Base-by-base conservation (phyloP, 371 early-diverging fungal species). In the Mucor irregularis region DNA sequence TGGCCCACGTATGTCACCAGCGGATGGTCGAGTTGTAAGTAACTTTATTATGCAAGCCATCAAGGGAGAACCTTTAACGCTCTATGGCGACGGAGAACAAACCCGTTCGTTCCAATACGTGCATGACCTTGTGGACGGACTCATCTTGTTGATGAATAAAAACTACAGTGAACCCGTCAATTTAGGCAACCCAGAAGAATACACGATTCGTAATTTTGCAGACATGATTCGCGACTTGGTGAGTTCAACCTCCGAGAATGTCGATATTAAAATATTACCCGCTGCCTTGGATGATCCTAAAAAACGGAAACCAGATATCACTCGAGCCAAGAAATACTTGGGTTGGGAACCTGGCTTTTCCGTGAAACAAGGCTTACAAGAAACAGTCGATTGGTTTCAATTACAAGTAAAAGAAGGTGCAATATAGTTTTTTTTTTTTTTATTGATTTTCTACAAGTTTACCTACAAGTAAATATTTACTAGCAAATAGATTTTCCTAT, bases 1-100 rank as follows among this genome's bases (percentile, higher is more conserved):
- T 72, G 94, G 92, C 8, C 94, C 94, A 8, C 81, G 93, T 24
- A 94, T 94, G 94, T 91, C 90, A 59, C 87, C 83, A 45, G 83
- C 89, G 26, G 94, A 94, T 64, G 94, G 94, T 13, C 79, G 94
- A 8, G 94, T 94, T 7, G 92, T 94, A n/a, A 86, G 87, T 69
- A 94, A 94, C 66, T 94, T 94, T 63, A 90, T 94, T 60, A 89
- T 90, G 73, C 93, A 92, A 68, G 91, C 93, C 0, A 69, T 94
- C 25, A 80, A 83, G 30, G 90, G 90, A 3, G 83, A 92, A 56
- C 80, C 86, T 22, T 55, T 92, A 29, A 94, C 94, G 10, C 66
- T 94, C 6, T 94, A 92, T 69, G 94, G 93, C 10, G 87, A 87
- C 51, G 94, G 94, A 11, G 65, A 68, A 31, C 92, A 94, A 65